These are phyloP conservation scores for Neopestalotiopsis clavispora DNA, from an alignment of 2,329 filamentous ascomycete species.

Conservation along the genomic window DNA sequence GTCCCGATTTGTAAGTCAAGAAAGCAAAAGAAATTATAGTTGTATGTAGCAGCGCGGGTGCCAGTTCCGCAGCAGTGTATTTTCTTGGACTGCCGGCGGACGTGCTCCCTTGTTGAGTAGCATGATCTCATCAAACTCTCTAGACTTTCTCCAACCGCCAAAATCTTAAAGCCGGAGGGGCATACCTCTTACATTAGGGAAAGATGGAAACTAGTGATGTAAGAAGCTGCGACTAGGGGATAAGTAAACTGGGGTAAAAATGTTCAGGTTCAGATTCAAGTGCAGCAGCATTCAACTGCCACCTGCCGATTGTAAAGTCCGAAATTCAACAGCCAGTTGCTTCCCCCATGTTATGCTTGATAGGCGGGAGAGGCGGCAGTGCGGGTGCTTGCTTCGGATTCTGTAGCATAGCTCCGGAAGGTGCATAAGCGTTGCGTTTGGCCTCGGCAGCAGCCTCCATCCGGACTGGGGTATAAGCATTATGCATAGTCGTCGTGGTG, in stretches of 20 bases:
- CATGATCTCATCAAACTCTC: background rate
- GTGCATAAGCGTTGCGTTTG: background rate
- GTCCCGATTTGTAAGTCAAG: background rate
- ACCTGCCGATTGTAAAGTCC: background rate
- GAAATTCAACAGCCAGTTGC: background rate
- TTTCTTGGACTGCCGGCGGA: background rate
- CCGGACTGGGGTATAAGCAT: background rate
- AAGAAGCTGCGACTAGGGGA: background rate
- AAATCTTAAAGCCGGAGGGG: background rate
- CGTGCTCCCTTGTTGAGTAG: background rate
- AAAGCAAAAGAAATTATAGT: background rate
- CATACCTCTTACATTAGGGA: background rate
- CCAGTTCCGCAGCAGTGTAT: background rate
- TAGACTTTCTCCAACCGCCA: background rate
- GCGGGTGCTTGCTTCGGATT: background rate
- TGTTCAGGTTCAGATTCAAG: background rate
- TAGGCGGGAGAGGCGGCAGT: background rate
- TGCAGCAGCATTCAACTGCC: background rate
- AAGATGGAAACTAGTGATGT: background rate
- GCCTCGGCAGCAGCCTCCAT: background rate
- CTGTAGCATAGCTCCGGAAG: conserved; percentile 1
- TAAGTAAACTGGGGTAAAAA: background rate
- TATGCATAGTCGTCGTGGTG: background rate
- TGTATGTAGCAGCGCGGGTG: background rate
- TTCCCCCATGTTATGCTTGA: background rate